Base-by-base conservation (phyloP, 371 early-diverging fungal genomes). In the Apophysomyces trapeziformis region DNA sequence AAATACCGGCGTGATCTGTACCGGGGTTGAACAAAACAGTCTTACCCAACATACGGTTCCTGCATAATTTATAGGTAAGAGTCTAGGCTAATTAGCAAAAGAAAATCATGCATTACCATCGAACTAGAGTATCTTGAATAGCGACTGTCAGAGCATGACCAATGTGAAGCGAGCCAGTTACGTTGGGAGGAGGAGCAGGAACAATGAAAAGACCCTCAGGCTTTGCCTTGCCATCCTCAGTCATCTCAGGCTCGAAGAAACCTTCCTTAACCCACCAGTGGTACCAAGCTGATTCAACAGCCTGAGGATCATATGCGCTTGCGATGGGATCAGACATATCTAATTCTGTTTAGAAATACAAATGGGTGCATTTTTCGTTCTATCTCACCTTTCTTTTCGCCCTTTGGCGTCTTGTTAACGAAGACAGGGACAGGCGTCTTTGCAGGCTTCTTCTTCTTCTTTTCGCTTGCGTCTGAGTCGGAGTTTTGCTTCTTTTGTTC, bases 1-100 rank as follows among this genome's bases (percentile, higher is more conserved):
- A 95, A 74, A 99, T 99, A 76, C 99, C 99, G 13, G 99, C 99
- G 76, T 99, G 99, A 79, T 99, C 99, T 58, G 92, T 92, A 62
- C 99, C 99, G n/a, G 99, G 98, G 63, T 97, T 89, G 81, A 92
- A 99, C 60, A 99, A 85, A 5, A 95, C 93, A 7, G 97, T 92
- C 77, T 97, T 90, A 38, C 99, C 98, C 70, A 92, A 89, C 98
- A 99, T 98, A 63, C 99, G 91, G 80, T 99, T 96, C 90, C 90
- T 90, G 64, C 54, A 21, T 50, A 14, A 50, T 18, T 18, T 5
- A 18, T 32, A 5, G n/a, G n/a, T 50, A 50, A 21, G 21, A n/a
- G 21, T 26, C 4, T 6, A 4, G 21, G n/a, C 21, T 50, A 16
- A 9, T 26, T 50, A 21, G 21, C 2, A 21, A 26, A 26, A 26